Evolutionary conservation across 1,139 yeast genomes (phyloP), one percentile per base, ranked within the genome.

Genomic region (Magnusiomyces starmeri): DNA sequence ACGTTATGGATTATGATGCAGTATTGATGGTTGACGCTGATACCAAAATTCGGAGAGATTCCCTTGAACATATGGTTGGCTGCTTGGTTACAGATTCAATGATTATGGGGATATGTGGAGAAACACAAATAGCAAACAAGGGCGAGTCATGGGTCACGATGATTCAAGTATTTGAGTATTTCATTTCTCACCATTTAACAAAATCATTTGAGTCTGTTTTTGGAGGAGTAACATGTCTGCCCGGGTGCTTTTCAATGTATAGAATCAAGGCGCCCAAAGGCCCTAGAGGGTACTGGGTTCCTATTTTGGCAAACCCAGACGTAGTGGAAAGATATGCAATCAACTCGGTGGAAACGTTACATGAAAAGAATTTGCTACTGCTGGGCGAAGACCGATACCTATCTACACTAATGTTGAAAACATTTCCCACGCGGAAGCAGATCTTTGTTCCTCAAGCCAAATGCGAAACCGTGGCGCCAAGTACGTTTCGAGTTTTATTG

Each of bases 251-350:
- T 60, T 64, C 67, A 46, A 64, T 68, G 66, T 68, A 67, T 48
- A 61, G 71, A 8, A 60, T 68, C 52, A 66, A 68, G 49, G 76
- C 95, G 0, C 96, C 96, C 44, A 63, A 64, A 51, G 66, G 66
- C 3, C 61, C 63, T 8, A 58, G 60, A 32, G 64, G 65, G 7
- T 84, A 76, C 68, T 89, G 96, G 96, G 95, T 88, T 35, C 96
- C 96, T 14, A 56, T 68, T 43, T 58, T 67, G 45, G 69, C 65
- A 26, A 65, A 66, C 49, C 68, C 68, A 10, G 66, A 67, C 45
- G 62, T 68, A 48, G 68, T 68, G 10, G 64, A 62, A 42, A 59
- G 67, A 20, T 68, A 68, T 52, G 65, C 70, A 8, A 65, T 62
- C 22, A 66, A 65, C 44, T 57, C 65, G 4, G 68, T 67, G 6